phyloP scores from a whole-genome alignment of 1,284 basidiomycete species.

The Rhizopogon hawkerae region DNA sequence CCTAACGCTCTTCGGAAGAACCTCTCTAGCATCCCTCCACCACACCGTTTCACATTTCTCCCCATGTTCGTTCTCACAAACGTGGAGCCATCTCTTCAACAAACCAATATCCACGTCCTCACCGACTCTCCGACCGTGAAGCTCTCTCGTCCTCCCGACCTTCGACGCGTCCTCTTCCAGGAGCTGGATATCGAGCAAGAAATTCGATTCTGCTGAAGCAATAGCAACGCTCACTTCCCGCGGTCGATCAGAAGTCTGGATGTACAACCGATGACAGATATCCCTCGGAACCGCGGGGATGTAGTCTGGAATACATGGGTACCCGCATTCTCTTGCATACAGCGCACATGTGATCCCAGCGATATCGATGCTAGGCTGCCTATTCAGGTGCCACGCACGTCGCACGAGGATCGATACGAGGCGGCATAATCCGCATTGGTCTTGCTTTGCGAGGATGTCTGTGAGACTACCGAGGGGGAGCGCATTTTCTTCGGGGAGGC shows the following conservation, averaged over 20 bases:
- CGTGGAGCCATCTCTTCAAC: slow-evolving; percentile 4
- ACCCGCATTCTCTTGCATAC: not conserved
- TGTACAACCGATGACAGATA: no score
- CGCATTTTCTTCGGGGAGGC: slow-evolving; percentile 5
- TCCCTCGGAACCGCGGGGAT: no score
- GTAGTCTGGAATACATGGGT: no score
- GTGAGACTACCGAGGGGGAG: slow-evolving; percentile 8
- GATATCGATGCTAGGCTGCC: not conserved
- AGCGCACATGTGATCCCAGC: not conserved
- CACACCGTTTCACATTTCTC: slow-evolving; percentile 2
- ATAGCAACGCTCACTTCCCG: no score
- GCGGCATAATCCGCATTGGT: not conserved
- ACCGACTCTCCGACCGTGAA: slow-evolving; percentile 16
- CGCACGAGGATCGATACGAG: not conserved
- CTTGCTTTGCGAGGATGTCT: slow-evolving; percentile 2
- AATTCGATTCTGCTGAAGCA: no score
- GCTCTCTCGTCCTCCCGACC: slow-evolving; percentile 10
- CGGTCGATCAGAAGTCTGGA: no score
- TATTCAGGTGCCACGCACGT: not conserved
- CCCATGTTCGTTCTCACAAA: slow-evolving; percentile 5
- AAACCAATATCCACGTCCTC: slow-evolving; percentile 9
- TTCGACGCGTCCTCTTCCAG: slow-evolving; percentile 13
- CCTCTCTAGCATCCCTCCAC: slow-evolving; percentile 2
- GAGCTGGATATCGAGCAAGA: slow-evolving; percentile 14
- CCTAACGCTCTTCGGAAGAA: slow-evolving; percentile 5